Percentiles rank a stretch among this genome's conserved stretches.
Evolutionary conservation across 1,284 basidiomycete genomes (phyloP).

Genomic region (Cutaneotrichosporon mucoides): DNA sequence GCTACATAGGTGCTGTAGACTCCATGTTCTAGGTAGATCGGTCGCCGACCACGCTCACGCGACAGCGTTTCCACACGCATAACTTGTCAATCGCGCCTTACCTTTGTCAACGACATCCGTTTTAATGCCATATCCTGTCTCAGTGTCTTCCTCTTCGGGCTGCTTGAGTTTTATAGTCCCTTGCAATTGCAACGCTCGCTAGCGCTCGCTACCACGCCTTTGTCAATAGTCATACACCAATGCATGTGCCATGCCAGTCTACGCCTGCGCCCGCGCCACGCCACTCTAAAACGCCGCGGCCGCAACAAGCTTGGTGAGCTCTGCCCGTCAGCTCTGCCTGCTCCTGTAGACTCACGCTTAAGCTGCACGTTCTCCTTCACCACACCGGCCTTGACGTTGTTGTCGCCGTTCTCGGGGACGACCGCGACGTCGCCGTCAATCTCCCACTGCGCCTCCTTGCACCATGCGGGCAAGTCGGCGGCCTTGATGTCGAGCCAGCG

Average conservation of each 20-base stretch:
- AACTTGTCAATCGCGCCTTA: no score
- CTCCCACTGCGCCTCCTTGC: conserved; percentile 66
- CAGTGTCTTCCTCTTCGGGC: no score
- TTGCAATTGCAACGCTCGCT: no score
- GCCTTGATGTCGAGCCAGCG: conserved; percentile 52
- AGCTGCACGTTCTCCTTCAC: conserved; percentile 86
- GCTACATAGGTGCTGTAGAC: not conserved
- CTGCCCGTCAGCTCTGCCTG: conserved; percentile 49
- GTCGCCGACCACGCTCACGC: no score
- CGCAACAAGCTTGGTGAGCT: conserved; percentile 76
- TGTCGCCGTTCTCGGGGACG: conserved; percentile 85
- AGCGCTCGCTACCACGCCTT: no score
- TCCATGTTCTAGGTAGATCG: no score
- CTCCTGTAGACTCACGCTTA: conserved; percentile 61
- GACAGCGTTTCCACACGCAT: no score
- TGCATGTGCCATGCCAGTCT: conserved; percentile 6
- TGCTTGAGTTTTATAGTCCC: no score
- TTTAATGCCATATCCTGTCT: no score
- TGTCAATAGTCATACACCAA: conserved; percentile 7
- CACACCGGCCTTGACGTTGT: conserved; percentile 89
- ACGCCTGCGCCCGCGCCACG: not conserved
- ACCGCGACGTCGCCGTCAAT: conserved; percentile 63
- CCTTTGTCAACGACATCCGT: no score
- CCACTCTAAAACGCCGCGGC: conserved; percentile 41
- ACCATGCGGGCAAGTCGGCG: conserved; percentile 61